Conservation (phyloP, 2,329 filamentous ascomycete species). For the Colletotrichum zoysiae region DNA sequence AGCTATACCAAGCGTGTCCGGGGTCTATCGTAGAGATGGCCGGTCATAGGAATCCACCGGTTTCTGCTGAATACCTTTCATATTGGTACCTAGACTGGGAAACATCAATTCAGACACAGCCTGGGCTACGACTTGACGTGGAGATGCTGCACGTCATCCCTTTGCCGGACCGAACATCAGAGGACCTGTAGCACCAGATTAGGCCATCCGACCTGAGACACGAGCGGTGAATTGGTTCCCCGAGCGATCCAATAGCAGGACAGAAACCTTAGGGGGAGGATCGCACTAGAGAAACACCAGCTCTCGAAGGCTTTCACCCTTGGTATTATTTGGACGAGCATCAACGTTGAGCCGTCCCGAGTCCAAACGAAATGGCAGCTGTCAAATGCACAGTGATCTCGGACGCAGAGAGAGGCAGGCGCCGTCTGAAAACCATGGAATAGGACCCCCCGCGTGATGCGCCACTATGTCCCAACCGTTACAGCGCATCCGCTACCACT, state of each 20-base stretch:
- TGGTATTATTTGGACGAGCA: background rate
- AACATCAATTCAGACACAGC: background rate
- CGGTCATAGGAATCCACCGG: background rate
- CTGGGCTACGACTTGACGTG: background rate
- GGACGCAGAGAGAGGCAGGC: background rate
- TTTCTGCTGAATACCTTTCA: background rate
- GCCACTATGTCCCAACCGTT: constrained; percentile 15
- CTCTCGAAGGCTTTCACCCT: constrained; percentile 10
- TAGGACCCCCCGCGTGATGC: constrained; percentile 28
- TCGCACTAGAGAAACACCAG: constrained; percentile 14
- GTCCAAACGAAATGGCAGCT: constrained; percentile 20
- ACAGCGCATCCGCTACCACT: background rate
- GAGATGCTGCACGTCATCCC: background rate
- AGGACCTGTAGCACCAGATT: constrained; percentile 2
- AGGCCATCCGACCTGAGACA: constrained; percentile 11
- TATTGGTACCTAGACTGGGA: no score
- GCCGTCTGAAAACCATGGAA: constrained; percentile 9
- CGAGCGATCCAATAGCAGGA: background rate
- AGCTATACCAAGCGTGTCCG: background rate
- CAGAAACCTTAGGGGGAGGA: constrained; percentile 3
- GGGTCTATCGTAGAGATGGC: background rate
- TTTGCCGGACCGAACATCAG: constrained; percentile 30
- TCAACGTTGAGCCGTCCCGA: constrained; percentile 27
- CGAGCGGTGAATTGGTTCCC: background rate
- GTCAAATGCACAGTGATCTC: constrained; percentile 12